Base-by-base conservation (phyloP, 495 filamentous ascomycete species). In the Aspergillus leporis region DNA sequence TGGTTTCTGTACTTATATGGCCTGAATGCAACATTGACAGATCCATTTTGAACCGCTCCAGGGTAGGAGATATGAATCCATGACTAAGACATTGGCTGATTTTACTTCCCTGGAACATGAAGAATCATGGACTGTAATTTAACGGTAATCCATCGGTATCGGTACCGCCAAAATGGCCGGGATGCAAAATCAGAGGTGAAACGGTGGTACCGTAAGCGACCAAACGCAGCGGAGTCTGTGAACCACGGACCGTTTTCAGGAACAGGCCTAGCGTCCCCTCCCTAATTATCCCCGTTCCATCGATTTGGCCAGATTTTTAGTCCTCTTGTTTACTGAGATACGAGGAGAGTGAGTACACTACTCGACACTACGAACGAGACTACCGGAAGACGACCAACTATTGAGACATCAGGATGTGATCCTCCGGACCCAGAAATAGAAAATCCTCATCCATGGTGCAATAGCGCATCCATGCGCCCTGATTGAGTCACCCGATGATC, bases 261-360 rank as follows among this genome's bases (percentile, higher is more conserved):
- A 77, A 77, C 74, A 75, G 74, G 72, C 32, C 52, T 75, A 77
- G 72, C 61, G 72, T 54, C 36, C 5, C n/a, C 36, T 31, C 34
- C 43, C 36, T 38, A 25, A 48, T 56, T 28, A 28, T 18, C 16
- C 19, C 19, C 32, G 50, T 32, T n/a, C 47, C 47, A 50, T 50
- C 30, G 47, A 16, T 5, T 45, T n/a, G 18, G 5, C 34, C 34
- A n/a, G n/a, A n/a, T n/a, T n/a, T n/a, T n/a, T n/a, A n/a, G n/a
- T n/a, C n/a, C n/a, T n/a, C n/a, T n/a, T n/a, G n/a, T n/a, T n/a
- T n/a, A n/a, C n/a, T n/a, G n/a, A n/a, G n/a, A n/a, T n/a, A n/a
- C n/a, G n/a, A n/a, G n/a, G n/a, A n/a, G n/a, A n/a, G n/a, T n/a
- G n/a, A n/a, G n/a, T n/a, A n/a, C n/a, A n/a, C n/a, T n/a, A n/a